Conservation (phyloP, 768 basidiomycete genomes). For the Leccinum boreale region DNA sequence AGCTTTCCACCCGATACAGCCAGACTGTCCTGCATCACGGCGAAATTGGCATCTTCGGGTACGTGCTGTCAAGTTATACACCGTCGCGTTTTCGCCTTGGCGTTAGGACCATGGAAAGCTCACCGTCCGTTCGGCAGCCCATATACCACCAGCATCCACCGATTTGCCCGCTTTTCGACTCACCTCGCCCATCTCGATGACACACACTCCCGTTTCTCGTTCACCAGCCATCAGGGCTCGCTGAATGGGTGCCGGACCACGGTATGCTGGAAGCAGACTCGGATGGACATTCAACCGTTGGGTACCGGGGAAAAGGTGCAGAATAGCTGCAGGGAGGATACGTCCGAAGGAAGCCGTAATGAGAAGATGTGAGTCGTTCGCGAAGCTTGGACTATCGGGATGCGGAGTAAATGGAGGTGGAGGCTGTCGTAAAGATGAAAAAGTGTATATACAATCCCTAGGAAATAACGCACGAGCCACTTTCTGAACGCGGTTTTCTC, state of each 20-base stretch:
- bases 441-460: not conserved
- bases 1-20: constrained; percentile 65
- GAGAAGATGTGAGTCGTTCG: constrained; percentile 51
- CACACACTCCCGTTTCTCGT: constrained; percentile 70
- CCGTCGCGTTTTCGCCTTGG: not conserved
- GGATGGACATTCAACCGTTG: constrained; percentile 86
- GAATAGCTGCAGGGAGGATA: constrained; percentile 63
- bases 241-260: constrained; percentile 92
- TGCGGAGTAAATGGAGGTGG: constrained; percentile 35
- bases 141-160: constrained; percentile 77
- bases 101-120: too few species aligned
- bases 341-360: constrained; percentile 91
- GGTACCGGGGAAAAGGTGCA: constrained; percentile 55
- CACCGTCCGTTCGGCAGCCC: constrained; percentile 48
- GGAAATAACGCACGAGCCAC: constrained; percentile 51
- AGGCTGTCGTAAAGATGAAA: constrained; percentile 36
- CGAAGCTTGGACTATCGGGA: constrained; percentile 5
- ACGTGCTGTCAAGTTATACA: constrained; percentile 42
- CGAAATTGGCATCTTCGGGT: constrained; percentile 50
- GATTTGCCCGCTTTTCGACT: constrained; percentile 45
- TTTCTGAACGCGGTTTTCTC: constrained; percentile 55
- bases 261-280: constrained; percentile 78
- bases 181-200: constrained; percentile 71
- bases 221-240: constrained; percentile 70
- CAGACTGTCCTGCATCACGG: constrained; percentile 53